These are phyloP conservation scores for Lentinula guzmanii DNA, from an alignment of 768 basidiomycete genomes.

Conservation along the genomic window DNA sequence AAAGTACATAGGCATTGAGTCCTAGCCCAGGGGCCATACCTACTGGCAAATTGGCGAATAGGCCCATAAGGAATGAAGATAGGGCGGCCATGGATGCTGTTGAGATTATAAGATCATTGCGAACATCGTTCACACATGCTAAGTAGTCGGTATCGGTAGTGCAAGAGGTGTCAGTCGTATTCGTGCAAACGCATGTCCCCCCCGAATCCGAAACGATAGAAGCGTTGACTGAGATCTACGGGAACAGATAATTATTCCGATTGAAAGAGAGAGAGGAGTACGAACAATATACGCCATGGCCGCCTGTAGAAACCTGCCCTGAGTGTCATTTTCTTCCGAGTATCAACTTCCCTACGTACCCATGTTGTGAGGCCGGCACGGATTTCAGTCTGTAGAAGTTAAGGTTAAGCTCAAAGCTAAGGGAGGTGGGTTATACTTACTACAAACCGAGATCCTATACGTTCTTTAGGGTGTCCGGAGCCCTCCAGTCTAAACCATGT, in stretches of 20 bases:
- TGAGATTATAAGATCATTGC: constrained; percentile 74
- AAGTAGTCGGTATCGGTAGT: constrained; percentile 44
- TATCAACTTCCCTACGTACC: constrained; percentile 35
- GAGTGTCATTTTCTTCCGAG: background rate
- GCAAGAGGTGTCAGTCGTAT: constrained; percentile 49
- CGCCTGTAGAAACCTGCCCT: constrained; percentile 31
- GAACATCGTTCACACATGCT: constrained; percentile 54
- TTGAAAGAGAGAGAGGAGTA: constrained; percentile 1
- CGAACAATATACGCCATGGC: constrained; percentile 83
- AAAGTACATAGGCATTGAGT: constrained; percentile 69
- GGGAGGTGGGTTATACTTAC: constrained; percentile 20
- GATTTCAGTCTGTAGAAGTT: constrained; percentile 53
- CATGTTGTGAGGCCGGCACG: constrained; percentile 79
- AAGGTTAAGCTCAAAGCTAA: background rate
- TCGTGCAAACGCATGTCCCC: constrained; percentile 69
- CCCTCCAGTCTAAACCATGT: constrained; percentile 73
- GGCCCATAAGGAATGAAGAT: constrained; percentile 76
- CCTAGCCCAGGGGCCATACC: constrained; percentile 85
- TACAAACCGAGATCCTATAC: constrained; percentile 58
- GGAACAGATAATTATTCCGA: background rate
- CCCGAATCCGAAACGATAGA: constrained; percentile 71
- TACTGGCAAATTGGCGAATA: constrained; percentile 83
- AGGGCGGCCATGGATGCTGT: constrained; percentile 76
- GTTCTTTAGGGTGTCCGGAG: constrained; percentile 56
- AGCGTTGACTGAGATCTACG: constrained; percentile 80